phyloP scores from a whole-genome alignment of 306 rosid species.

The Oxytropis ochrocephala region DNA sequence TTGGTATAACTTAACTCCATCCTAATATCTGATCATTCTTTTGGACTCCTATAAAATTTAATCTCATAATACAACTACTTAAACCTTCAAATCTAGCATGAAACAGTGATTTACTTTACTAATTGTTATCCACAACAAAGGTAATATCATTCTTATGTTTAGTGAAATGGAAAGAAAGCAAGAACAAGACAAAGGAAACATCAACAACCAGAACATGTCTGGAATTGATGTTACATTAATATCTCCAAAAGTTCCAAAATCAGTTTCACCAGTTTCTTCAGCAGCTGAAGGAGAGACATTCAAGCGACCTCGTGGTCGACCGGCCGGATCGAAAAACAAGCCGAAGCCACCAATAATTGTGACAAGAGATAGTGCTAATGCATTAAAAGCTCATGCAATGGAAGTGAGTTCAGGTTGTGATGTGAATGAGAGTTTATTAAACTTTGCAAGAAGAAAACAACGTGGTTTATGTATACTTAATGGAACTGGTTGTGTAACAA shows the following conservation, averaged over 20 bases:
- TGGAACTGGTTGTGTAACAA: constrained; percentile 71
- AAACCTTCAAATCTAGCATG: constrained; percentile 30
- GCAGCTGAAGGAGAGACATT: constrained; percentile 46
- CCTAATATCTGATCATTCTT: constrained; percentile 60
- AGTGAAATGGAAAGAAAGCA: constrained; percentile 46
- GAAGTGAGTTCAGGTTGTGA: constrained; percentile 76
- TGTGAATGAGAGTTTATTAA: constrained; percentile 65
- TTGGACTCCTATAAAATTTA: constrained; percentile 39
- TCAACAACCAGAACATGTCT: constrained; percentile 28
- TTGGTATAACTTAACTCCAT: constrained; percentile 59
- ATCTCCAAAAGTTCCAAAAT: constrained; percentile 42
- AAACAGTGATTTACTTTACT: constrained; percentile 14
- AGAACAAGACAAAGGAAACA: constrained; percentile 40
- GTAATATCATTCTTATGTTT: constrained; percentile 7
- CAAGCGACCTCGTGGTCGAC: constrained; percentile 64
- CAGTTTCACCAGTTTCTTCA: constrained; percentile 49
- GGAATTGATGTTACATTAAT: constrained; percentile 37
- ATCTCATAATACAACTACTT: constrained; percentile 37
- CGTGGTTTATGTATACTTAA: constrained; percentile 74
- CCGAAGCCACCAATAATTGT: constrained; percentile 70
- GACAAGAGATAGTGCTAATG: constrained; percentile 66
- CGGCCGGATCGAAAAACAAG: constrained; percentile 67
- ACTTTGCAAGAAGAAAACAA: constrained; percentile 77
- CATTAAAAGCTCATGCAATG: constrained; percentile 75
- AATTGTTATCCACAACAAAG: neutral